Conservation (phyloP, 2,329 filamentous ascomycete species). For the Colletotrichum echinochloae region DNA sequence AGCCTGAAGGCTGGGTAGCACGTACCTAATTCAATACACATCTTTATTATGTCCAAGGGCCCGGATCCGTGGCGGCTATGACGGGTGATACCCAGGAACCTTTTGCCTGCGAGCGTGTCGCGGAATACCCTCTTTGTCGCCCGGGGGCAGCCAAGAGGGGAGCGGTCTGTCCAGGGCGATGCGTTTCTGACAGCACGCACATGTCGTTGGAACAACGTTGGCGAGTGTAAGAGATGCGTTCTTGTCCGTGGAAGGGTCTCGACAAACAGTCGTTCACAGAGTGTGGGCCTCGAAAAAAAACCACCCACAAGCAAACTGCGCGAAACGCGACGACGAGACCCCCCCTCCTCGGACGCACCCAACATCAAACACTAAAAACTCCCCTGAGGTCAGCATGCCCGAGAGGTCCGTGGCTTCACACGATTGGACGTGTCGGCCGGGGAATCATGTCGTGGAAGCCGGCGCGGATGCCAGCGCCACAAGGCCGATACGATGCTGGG, state of each 20-base stretch:
- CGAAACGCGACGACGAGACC: too few relatives aligned
- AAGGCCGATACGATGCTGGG: background rate
- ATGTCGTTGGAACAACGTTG: background rate
- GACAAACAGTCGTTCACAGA: background rate
- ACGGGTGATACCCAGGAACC: background rate
- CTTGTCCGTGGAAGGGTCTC: background rate
- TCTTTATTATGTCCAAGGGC: too few relatives aligned
- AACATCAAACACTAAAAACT: background rate
- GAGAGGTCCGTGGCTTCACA: background rate
- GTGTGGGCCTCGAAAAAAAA: too few relatives aligned
- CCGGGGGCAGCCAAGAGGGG: too few relatives aligned
- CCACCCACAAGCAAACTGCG: background rate
- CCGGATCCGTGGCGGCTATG: background rate
- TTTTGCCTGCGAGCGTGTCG: background rate
- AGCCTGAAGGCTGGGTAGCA: background rate
- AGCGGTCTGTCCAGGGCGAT: background rate
- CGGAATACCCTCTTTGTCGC: background rate
- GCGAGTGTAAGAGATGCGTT: background rate
- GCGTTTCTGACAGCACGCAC: background rate
- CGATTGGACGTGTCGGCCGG: background rate
- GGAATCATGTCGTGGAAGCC: constrained; percentile 10
- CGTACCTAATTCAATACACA: background rate
- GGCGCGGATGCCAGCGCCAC: background rate
- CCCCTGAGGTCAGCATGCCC: background rate
- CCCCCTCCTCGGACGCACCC: background rate